These are phyloP conservation scores for Sphaerulina musiva DNA, from an alignment of 2,329 filamentous ascomycete species.

Conservation along the genomic window DNA sequence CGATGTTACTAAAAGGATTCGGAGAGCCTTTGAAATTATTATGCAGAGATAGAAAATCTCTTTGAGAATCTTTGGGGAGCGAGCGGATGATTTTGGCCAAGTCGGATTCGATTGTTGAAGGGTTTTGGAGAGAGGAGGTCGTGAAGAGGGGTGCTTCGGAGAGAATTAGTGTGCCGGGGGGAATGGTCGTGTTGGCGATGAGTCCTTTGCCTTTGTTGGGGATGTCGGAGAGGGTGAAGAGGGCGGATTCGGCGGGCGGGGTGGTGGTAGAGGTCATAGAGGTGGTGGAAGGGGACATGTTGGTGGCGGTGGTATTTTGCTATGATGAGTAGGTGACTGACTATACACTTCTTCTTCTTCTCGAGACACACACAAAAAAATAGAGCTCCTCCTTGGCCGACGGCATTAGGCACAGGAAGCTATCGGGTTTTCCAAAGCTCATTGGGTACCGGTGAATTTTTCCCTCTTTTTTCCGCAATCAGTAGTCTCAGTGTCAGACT, in stretches of 20 bases:
- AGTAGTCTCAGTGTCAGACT: too few species aligned
- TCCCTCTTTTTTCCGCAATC: too few species aligned
- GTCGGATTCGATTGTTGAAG: slow-evolving; percentile 17
- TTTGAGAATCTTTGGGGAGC: slow-evolving; percentile 25
- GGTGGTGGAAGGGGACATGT: too few species aligned
- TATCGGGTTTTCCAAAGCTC: too few species aligned
- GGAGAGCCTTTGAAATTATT: slow-evolving; percentile 26
- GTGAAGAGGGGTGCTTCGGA: slow-evolving; percentile 38
- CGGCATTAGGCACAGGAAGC: too few species aligned
- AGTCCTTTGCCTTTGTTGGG: slow-evolving; percentile 39
- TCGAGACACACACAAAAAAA: too few species aligned
- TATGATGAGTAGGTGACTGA: too few species aligned
- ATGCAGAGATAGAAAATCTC: slow-evolving; percentile 30
- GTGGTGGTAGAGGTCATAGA: not conserved
- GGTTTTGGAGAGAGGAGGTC: slow-evolving; percentile 20
- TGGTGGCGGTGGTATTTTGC: too few species aligned
- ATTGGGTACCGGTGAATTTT: too few species aligned
- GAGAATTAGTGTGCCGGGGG: slow-evolving; percentile 38
- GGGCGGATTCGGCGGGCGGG: not conserved
- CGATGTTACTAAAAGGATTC: slow-evolving; percentile 30
- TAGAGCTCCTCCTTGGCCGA: too few species aligned
- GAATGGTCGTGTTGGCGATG: slow-evolving; percentile 35
- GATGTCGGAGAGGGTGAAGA: slow-evolving; percentile 16
- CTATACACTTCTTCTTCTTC: too few species aligned
- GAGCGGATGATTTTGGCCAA: slow-evolving; percentile 23